Percentiles rank a stretch among this genome's conserved stretches.
phyloP scores from a whole-genome alignment of 2,329 filamentous ascomycete species.

The Plenodomus lindquistii region DNA sequence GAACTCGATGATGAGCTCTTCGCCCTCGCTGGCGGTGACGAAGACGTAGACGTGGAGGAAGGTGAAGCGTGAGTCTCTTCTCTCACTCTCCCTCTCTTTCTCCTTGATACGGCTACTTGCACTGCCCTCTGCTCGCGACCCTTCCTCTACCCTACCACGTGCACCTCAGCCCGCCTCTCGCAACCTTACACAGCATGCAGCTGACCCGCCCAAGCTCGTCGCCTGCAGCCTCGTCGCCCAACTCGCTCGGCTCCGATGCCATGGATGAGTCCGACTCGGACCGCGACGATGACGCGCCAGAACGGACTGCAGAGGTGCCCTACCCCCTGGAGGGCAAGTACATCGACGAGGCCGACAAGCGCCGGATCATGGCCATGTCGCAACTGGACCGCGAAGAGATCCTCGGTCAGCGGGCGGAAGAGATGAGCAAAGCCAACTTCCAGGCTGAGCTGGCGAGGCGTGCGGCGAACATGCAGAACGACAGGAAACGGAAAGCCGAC shows the following conservation, averaged over 20 bases:
- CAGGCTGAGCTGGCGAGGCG: conserved; percentile 80
- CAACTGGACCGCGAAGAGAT: conserved; percentile 91
- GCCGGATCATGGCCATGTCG: conserved; percentile 77
- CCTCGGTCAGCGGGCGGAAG: conserved; percentile 81
- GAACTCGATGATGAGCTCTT: conserved; percentile 88
- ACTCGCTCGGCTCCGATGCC: conserved; percentile 76
- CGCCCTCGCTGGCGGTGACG: conserved; percentile 80
- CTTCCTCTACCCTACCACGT: conserved; percentile 14
- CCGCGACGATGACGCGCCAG: conserved; percentile 45
- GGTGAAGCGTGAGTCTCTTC: conserved; percentile 74
- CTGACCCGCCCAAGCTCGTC: conserved; percentile 63
- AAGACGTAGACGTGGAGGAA: conserved; percentile 66
- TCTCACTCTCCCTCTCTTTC: conserved; percentile 13
- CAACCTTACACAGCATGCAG: conserved; percentile 20
- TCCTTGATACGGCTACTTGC: conserved; percentile 4
- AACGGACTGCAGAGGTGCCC: conserved; percentile 64
- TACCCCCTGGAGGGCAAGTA: conserved; percentile 89
- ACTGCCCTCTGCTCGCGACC: conserved; percentile 6
- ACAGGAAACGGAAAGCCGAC: conserved; percentile 74
- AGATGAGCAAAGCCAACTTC: conserved; percentile 80
- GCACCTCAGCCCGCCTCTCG: conserved; percentile 2
- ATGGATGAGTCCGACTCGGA: conserved; percentile 78
- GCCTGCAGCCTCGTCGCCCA: conserved; percentile 64
- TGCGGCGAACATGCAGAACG: conserved; percentile 65
- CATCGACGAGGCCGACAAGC: conserved; percentile 58